A percentile compares a stretch with the other conserved stretches of the same genome.
These are phyloP conservation scores for Ramaria sp. DNA, from an alignment of 768 basidiomycete species.

Conservation along the genomic window DNA sequence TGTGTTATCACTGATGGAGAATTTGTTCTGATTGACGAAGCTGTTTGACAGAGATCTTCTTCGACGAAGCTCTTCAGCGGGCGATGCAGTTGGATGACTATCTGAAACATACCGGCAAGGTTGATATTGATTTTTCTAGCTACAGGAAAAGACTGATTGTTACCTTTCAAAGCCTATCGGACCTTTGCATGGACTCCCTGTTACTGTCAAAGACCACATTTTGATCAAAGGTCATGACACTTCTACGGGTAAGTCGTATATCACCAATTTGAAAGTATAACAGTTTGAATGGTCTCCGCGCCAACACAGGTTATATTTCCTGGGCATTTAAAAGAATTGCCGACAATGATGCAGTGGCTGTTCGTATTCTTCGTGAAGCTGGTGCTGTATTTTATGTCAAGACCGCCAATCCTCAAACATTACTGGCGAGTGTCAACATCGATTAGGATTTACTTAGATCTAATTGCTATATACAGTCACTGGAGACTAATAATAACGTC, in stretches of 20 bases:
- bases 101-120: conserved; percentile 32
- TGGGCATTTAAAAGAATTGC: conserved; percentile 30
- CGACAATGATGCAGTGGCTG: conserved; percentile 31
- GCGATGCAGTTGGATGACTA: conserved; percentile 41
- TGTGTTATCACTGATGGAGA: not conserved
- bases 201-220: conserved; percentile 38
- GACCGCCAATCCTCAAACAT: conserved; percentile 38
- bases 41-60: conserved; percentile 48
- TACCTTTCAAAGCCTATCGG: conserved; percentile 21
- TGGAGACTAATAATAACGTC: conserved; percentile 43
- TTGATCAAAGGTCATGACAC: conserved; percentile 32
- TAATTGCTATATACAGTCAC: conserved; percentile 22
- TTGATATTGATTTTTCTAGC: conserved; percentile 6
- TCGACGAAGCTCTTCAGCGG: conserved; percentile 35
- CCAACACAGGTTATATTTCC: conserved; percentile 16
- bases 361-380: conserved; percentile 32
- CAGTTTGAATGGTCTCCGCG: not conserved
- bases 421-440: conserved; percentile 27
- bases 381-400: conserved; percentile 36
- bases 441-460: conserved; percentile 15
- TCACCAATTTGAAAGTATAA: not conserved
- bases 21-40: not conserved
- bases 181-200: conserved; percentile 39
- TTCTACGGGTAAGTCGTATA: conserved; percentile 21
- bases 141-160: not conserved